These are phyloP conservation scores for Boechera divaricarpa DNA, from an alignment of 345 rosid genomes.

Conservation along the genomic window DNA sequence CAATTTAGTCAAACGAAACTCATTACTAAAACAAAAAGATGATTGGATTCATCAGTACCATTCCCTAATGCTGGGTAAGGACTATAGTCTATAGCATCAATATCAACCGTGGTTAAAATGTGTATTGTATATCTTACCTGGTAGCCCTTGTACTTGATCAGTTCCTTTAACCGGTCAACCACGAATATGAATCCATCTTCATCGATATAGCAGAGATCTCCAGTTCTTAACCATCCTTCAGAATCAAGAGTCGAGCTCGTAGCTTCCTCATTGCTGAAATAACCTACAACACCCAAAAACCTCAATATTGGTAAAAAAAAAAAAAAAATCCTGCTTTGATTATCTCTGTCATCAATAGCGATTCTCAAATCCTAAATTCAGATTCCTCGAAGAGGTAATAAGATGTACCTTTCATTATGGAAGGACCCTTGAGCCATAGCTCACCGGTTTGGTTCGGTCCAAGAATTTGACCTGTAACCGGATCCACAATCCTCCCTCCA, in stretches of 20 bases:
- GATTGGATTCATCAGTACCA: neutral
- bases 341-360: neutral
- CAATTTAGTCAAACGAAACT: neutral
- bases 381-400: neutral
- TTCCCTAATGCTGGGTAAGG: neutral
- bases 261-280: constrained; percentile 77
- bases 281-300: constrained; percentile 53
- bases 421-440: constrained; percentile 70
- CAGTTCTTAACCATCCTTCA: constrained; percentile 96
- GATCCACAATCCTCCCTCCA: constrained; percentile 77
- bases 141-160: constrained; percentile 92
- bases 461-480: constrained; percentile 57
- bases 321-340: neutral
- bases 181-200: constrained; percentile 83
- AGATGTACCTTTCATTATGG: constrained; percentile 48
- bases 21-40: too few species aligned
- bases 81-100: neutral
- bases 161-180: constrained; percentile 91
- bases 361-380: constrained; percentile 3
- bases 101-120: neutral
- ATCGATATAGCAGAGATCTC: constrained; percentile 86
- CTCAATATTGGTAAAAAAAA: neutral
- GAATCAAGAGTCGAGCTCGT: constrained; percentile 76
- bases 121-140: constrained; percentile 56
- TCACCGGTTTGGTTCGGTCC: constrained; percentile 72